A percentile compares a stretch with the other conserved stretches of the same genome.
phyloP scores from a whole-genome alignment of 2,329 filamentous ascomycete species.

The Rhytidhysteron rufulum region DNA sequence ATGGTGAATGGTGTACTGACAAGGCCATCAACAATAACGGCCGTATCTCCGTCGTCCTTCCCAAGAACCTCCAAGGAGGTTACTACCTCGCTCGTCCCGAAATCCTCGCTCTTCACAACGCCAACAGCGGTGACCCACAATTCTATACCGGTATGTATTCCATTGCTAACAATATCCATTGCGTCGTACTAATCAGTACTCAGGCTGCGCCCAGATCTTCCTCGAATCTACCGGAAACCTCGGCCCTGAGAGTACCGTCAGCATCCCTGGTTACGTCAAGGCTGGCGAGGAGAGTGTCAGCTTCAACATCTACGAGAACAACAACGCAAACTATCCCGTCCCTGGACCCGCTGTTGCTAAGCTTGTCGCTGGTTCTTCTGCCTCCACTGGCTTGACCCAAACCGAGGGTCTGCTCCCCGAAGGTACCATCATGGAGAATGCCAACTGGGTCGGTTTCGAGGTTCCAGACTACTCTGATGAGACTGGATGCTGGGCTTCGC shows the following conservation, averaged over 20 bases:
- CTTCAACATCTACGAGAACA: slow-evolving; percentile 60
- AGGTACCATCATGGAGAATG: slow-evolving; percentile 61
- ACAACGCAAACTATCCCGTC: slow-evolving; percentile 48
- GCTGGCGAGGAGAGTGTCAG: slow-evolving; percentile 52
- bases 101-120: slow-evolving; percentile 65
- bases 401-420: slow-evolving; percentile 51
- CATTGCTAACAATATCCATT: too few species aligned
- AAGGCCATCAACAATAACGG: slow-evolving; percentile 63
- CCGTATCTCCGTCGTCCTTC: slow-evolving; percentile 59
- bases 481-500: slow-evolving; percentile 55
- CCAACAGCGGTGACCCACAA: slow-evolving; percentile 55
- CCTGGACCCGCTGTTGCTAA: slow-evolving; percentile 57
- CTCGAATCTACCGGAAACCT: slow-evolving; percentile 51
- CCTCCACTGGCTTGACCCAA: slow-evolving; percentile 26
- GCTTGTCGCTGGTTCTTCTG: slow-evolving; percentile 31
- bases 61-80: slow-evolving; percentile 58
- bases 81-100: slow-evolving; percentile 71
- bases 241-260: slow-evolving; percentile 50
- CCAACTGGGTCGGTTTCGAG: slow-evolving; percentile 68
- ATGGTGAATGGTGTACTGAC: slow-evolving; percentile 65
- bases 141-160: too few species aligned
- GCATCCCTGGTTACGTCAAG: slow-evolving; percentile 64
- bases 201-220: slow-evolving; percentile 70
- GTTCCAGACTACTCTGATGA: slow-evolving; percentile 55
- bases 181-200: too few species aligned